phyloP scores from a whole-genome alignment of 352 stramenopile species.

The Pythium phragmitis region DNA sequence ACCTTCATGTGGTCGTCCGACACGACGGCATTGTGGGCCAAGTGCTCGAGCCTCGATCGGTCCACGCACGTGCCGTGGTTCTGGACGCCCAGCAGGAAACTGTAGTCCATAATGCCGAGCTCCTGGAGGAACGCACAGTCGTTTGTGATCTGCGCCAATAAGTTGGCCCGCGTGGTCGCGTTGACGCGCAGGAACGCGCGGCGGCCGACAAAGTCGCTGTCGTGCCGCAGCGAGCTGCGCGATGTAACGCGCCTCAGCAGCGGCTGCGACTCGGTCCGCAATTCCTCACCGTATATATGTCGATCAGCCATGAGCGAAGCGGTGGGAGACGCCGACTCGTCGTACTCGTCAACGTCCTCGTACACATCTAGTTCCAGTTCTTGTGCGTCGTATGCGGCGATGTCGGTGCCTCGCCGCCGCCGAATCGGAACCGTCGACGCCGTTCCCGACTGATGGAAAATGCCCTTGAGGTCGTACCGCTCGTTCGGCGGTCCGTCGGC shows the following conservation, averaged over 20 bases:
- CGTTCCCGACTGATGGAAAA: conserved; percentile 61
- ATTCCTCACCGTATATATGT: conserved; percentile 9
- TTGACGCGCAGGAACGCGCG: conserved; percentile 69
- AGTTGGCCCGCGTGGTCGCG: conserved; percentile 64
- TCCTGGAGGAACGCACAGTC: conserved; percentile 85
- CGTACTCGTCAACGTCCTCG: conserved; percentile 2
- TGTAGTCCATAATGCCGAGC: conserved; percentile 89
- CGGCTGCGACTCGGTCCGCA: conserved; percentile 52
- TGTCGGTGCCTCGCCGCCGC: conserved; percentile 20
- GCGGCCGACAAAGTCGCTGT: conserved; percentile 77
- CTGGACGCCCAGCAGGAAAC: conserved; percentile 75
- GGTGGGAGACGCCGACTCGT: conserved; percentile 3
- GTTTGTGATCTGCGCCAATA: conserved; percentile 78
- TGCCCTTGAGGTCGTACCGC: conserved; percentile 83
- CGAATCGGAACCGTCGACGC: background rate
- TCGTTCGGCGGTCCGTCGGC: conserved; percentile 72
- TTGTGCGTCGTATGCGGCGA: conserved; percentile 15
- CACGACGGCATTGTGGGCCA: conserved; percentile 81
- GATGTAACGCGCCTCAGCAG: conserved; percentile 46
- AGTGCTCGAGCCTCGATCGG: conserved; percentile 40
- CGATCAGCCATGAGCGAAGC: conserved; percentile 6
- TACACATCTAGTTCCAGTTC: conserved; percentile 7
- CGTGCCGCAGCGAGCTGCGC: conserved; percentile 64
- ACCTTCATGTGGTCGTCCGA: conserved; percentile 64
- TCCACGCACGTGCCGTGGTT: conserved; percentile 53